These are phyloP conservation scores for Penicillium dipodomyicola DNA, from an alignment of 495 filamentous ascomycete genomes.

Conservation along the genomic window DNA sequence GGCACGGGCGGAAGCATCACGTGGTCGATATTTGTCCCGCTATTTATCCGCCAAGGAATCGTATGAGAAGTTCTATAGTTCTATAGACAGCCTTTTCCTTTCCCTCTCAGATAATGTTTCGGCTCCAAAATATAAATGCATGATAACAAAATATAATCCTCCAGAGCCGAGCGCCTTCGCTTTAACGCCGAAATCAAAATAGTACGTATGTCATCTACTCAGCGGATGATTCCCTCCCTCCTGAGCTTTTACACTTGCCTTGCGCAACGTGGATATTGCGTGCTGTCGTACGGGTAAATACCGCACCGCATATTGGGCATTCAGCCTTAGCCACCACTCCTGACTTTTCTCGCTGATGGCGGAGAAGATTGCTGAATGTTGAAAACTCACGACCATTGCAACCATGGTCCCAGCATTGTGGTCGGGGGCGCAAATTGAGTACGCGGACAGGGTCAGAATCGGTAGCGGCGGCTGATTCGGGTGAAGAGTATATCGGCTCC, in stretches of 20 bases:
- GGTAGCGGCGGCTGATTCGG: slow-evolving; percentile 30
- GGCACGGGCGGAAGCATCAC: slow-evolving; percentile 6
- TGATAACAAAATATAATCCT: not conserved
- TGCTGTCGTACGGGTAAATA: slow-evolving; percentile 88
- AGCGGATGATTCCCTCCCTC: slow-evolving; percentile 29
- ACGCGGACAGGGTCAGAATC: slow-evolving; percentile 59
- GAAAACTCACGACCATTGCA: slow-evolving; percentile 94
- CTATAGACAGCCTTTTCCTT: not conserved
- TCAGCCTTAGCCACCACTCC: slow-evolving; percentile 82
- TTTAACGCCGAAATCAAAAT: slow-evolving; percentile 6
- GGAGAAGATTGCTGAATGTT: slow-evolving; percentile 89
- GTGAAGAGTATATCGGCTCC: slow-evolving; percentile 33
- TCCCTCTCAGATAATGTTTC: not conserved
- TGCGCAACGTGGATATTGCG: slow-evolving; percentile 84
- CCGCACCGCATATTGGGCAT: slow-evolving; percentile 83
- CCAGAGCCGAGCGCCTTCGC: not conserved
- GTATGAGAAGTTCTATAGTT: not conserved
- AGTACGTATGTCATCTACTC: slow-evolving; percentile 21
- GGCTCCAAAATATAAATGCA: not conserved
- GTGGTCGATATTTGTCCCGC: not conserved
- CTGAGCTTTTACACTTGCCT: slow-evolving; percentile 75
- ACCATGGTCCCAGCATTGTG: slow-evolving; percentile 93
- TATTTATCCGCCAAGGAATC: not conserved
- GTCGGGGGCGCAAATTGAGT: slow-evolving; percentile 74
- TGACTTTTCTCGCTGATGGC: slow-evolving; percentile 92